Evolutionary conservation across 176 grass and related monocot species (phyloP).

Genomic region (Cenchrus purpureus): DNA sequence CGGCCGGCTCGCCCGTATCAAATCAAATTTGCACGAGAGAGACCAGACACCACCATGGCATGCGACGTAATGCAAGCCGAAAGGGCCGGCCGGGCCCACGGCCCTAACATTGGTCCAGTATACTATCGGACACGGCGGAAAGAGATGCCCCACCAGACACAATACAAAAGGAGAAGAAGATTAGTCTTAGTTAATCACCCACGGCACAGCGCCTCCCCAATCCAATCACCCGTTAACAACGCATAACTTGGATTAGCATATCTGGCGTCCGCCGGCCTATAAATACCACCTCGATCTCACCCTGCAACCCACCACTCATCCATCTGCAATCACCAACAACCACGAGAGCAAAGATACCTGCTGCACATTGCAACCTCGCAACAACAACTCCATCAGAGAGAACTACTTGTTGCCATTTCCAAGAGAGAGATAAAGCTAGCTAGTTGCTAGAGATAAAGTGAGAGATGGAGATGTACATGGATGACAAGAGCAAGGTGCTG

Average conservation of each 20-base stretch:
- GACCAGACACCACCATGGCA: not conserved
- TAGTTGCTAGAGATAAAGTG: not conserved
- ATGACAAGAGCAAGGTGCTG: slow-evolving; percentile 48
- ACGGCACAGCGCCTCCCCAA: not conserved
- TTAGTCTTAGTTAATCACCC: not conserved
- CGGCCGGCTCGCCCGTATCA: not conserved
- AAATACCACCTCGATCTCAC: slow-evolving; percentile 18
- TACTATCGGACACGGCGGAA: slow-evolving; percentile 45
- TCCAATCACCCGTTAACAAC: slow-evolving; percentile 18
- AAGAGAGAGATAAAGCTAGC: not conserved
- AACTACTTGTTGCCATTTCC: not conserved
- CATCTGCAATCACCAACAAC: not conserved
- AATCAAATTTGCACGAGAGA: not conserved
- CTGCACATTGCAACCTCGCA: not conserved
- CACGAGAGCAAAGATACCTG: not conserved
- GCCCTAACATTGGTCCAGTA: slow-evolving; percentile 36
- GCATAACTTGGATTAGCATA: not conserved
- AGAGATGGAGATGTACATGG: slow-evolving; percentile 61
- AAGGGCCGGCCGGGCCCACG: slow-evolving; percentile 1
- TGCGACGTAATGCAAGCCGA: not conserved
- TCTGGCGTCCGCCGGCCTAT: not conserved
- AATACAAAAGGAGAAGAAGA: not conserved
- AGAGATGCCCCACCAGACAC: slow-evolving; percentile 34
- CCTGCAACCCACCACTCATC: not conserved
- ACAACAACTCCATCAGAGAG: not conserved